Evolutionary conservation across 345 rosid species (phyloP).

Genomic region (Lepidium africanum): DNA sequence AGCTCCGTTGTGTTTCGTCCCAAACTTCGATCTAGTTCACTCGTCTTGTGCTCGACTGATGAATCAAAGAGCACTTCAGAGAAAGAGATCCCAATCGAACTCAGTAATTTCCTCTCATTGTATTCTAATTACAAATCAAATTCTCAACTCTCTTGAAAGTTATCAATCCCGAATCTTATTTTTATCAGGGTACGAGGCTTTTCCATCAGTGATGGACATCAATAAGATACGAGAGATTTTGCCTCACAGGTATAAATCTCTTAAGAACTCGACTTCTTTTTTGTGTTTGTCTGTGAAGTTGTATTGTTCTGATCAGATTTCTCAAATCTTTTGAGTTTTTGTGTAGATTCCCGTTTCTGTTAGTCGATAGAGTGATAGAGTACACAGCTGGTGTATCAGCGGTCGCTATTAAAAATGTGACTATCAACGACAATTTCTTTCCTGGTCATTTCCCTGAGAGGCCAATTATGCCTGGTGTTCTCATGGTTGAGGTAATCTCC

Average conservation of each 20-base stretch:
- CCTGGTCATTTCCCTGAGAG: conserved; percentile 99
- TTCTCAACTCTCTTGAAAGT: background rate
- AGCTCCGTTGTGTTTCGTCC: conserved; percentile 19
- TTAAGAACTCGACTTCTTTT: background rate
- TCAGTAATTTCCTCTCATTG: conserved; percentile 1
- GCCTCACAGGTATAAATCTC: conserved; percentile 60
- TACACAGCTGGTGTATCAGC: conserved; percentile 90
- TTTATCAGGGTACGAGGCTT: conserved; percentile 26
- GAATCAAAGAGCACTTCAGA: conserved; percentile 1
- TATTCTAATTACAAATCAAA: background rate
- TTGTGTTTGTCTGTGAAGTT: background rate
- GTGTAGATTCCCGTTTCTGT: conserved; percentile 86
- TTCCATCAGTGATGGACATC: conserved; percentile 63
- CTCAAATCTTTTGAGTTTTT: background rate
- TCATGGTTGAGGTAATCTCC: conserved; percentile 85
- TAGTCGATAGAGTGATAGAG: conserved; percentile 98
- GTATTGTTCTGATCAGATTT: background rate
- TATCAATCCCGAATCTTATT: background rate
- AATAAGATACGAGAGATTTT: conserved; percentile 83
- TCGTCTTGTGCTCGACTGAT: conserved; percentile 21
- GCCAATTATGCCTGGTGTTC: conserved; percentile 99
- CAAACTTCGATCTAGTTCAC: conserved; percentile 18
- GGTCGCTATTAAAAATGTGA: conserved; percentile 92
- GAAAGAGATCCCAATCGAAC: conserved; percentile 32
- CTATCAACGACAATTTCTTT: conserved; percentile 95